A percentile compares a stretch with the other conserved stretches of the same genome.
phyloP scores from a whole-genome alignment of 306 rosid species.

The Castanea mollissima region DNA sequence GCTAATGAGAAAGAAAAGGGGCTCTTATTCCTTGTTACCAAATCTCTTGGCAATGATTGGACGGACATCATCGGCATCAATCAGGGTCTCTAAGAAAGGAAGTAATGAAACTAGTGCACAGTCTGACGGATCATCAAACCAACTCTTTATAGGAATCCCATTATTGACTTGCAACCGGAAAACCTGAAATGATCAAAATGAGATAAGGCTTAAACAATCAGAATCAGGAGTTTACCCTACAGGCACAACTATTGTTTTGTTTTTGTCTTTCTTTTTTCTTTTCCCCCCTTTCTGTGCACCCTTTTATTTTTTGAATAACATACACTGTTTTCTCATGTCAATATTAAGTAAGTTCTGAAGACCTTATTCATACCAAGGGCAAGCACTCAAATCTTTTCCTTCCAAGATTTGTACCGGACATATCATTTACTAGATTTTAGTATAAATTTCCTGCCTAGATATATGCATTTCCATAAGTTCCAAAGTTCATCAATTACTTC shows the following conservation, averaged over 20 bases:
- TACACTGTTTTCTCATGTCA: neutral
- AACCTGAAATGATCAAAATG: conserved; percentile 65
- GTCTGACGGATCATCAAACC: conserved; percentile 95
- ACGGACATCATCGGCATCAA: conserved; percentile 92
- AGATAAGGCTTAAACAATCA: conserved; percentile 33
- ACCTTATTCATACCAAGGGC: neutral
- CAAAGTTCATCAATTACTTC: neutral
- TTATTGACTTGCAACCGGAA: conserved; percentile 96
- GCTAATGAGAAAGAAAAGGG: conserved; percentile 51
- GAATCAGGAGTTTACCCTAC: conserved; percentile 7
- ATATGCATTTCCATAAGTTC: neutral
- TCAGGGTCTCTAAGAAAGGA: conserved; percentile 94
- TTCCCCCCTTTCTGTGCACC: neutral
- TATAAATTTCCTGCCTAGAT: neutral
- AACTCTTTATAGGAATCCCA: conserved; percentile 98
- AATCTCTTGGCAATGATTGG: conserved; percentile 86
- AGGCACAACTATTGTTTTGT: neutral
- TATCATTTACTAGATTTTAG: neutral
- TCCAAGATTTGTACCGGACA: neutral
- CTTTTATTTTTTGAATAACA: neutral
- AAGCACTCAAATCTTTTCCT: neutral
- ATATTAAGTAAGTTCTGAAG: neutral
- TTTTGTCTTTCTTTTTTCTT: neutral
- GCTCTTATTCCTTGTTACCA: conserved; percentile 84
- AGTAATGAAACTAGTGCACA: conserved; percentile 82